phyloP scores from a whole-genome alignment of 495 filamentous ascomycete species.

The Durotheca rogersii region DNA sequence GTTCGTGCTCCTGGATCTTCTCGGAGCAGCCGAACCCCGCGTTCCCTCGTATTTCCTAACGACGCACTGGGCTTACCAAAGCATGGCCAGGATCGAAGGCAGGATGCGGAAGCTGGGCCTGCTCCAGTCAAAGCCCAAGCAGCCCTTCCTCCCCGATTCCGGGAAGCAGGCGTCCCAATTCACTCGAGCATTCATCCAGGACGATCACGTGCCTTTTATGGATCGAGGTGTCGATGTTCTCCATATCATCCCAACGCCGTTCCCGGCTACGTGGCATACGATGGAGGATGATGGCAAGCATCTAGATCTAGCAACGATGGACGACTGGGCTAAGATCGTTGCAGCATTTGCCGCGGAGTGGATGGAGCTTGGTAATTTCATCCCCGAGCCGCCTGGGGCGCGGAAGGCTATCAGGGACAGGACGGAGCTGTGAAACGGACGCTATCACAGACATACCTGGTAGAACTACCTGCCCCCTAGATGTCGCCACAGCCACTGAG shows the following conservation, averaged over 20 bases:
- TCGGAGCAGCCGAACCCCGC: slow-evolving; percentile 64
- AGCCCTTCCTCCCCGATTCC: slow-evolving; percentile 50
- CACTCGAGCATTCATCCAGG: slow-evolving; percentile 51
- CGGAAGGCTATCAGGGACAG: slow-evolving; percentile 12
- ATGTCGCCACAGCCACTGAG: too few species aligned
- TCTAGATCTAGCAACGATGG: slow-evolving; percentile 71
- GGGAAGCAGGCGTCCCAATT: slow-evolving; percentile 54
- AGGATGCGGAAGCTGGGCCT: slow-evolving; percentile 59
- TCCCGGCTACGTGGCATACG: slow-evolving; percentile 81
- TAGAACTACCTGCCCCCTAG: too few species aligned
- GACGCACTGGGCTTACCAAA: slow-evolving; percentile 88
- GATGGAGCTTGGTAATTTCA: slow-evolving; percentile 57
- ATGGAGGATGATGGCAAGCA: slow-evolving; percentile 79
- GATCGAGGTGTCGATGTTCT: slow-evolving; percentile 74
- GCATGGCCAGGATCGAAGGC: slow-evolving; percentile 65
- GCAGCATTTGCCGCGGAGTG: slow-evolving; percentile 83
- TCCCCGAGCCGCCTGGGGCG: slow-evolving; percentile 16
- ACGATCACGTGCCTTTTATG: slow-evolving; percentile 89
- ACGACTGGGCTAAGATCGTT: slow-evolving; percentile 79
- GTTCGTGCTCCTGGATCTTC: slow-evolving; percentile 85
- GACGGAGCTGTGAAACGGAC: slow-evolving; percentile 19
- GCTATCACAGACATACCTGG: too few species aligned
- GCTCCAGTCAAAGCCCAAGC: slow-evolving; percentile 36
- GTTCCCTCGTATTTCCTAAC: slow-evolving; percentile 79
- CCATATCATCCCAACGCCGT: slow-evolving; percentile 78